Evolutionary conservation across 176 grass and related monocot species (phyloP), one percentile per base, ranked within the genome.

Genomic region (Carex kokanica): DNA sequence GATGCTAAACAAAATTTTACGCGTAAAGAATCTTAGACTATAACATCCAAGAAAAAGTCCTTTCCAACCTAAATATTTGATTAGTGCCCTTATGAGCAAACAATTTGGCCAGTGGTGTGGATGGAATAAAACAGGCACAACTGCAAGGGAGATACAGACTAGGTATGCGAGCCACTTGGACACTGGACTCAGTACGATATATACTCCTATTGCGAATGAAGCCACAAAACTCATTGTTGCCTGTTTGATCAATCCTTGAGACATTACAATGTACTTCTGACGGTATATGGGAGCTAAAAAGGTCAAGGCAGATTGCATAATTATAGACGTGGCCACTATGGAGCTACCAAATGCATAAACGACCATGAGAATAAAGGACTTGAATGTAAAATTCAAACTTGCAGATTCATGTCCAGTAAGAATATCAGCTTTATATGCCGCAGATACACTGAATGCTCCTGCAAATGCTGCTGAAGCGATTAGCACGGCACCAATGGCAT

Each of bases 391-490:
- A 32, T 40, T 2, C 32, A 9, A 40, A 0, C 67, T 0, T 8
- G 5, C 0, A 0, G 14, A 9, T 9, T 9, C 17, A 18, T 16
- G 1, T 40, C 2, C 15, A 38, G 60, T 8, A 25, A 12, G 8
- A 25, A 62, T 27, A 24, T 36, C 31, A 21, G 0, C 16, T 5
- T 12, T 18, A 1, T 45, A 5, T 5, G 69, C 10, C 1, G 3
- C 4, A 49, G 40, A 73, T 73, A 79, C 75, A 4, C 16, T 59
- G 5, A 79, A 59, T 3, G 52, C 51, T 56, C 13, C 75, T 3
- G 75, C 49, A 38, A 59, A 79, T 59, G 75, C 52, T 36, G 65
- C 65, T 68, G 65, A 68, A n/a, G 65, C 65, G 8, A 68, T 68
- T 6, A 68, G 16, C 8, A 68, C 65, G 3, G 65, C 7, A 68